These are phyloP conservation scores for Salix brachista DNA, from an alignment of 345 rosid genomes.

Conservation along the genomic window DNA sequence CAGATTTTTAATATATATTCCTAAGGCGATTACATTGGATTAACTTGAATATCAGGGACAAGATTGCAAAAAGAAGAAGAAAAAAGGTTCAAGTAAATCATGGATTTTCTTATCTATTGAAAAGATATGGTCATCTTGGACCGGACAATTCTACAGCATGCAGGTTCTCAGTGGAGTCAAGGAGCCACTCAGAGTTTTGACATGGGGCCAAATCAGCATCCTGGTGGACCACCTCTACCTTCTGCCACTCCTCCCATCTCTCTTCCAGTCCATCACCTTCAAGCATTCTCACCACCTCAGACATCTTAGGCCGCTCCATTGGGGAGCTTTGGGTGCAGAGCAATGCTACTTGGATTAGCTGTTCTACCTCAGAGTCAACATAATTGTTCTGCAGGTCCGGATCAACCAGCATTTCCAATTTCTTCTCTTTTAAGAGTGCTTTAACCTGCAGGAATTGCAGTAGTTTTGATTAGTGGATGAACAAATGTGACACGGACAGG, in stretches of 20 bases:
- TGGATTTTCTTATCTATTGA: background rate
- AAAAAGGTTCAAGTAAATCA: background rate
- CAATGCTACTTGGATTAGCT: conserved; percentile 27
- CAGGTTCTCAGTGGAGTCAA: conserved; percentile 29
- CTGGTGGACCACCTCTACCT: conserved; percentile 25
- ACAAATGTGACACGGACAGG: background rate
- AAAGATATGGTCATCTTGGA: conserved; percentile 16
- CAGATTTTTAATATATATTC: conserved; percentile 1
- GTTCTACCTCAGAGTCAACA: conserved; percentile 25
- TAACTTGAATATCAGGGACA: background rate
- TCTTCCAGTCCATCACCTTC: conserved; percentile 31
- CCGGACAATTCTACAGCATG: conserved; percentile 32
- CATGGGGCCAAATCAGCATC: conserved; percentile 20
- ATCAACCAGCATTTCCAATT: conserved; percentile 32
- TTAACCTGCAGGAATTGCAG: conserved; percentile 15
- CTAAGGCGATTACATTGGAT: background rate
- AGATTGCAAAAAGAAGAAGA: background rate
- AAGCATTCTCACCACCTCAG: conserved; percentile 32
- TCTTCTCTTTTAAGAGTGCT: conserved; percentile 26
- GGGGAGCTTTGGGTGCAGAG: conserved; percentile 31
- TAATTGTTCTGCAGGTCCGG: conserved; percentile 28
- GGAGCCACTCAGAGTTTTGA: conserved; percentile 23
- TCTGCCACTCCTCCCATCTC: conserved; percentile 33
- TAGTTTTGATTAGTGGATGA: background rate
- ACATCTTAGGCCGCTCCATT: conserved; percentile 32